phyloP scores from a whole-genome alignment of 2,329 filamentous ascomycete species.

The Podosphaera aphanis region DNA sequence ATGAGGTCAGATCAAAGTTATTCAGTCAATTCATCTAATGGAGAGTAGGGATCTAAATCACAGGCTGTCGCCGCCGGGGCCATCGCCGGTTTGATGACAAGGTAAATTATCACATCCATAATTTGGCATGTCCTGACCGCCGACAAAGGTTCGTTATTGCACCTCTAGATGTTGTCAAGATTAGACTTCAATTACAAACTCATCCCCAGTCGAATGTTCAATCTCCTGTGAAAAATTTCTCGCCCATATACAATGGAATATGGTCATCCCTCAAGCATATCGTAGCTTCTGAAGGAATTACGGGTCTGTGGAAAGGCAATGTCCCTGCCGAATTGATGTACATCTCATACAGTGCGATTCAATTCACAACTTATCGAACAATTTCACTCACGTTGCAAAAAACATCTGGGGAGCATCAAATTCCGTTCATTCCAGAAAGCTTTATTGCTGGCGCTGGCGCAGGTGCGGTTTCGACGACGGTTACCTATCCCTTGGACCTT shows the following conservation, averaged over 20 bases:
- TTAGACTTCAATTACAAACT: slow-evolving; percentile 80
- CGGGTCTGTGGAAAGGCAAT: slow-evolving; percentile 91
- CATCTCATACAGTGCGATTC: slow-evolving; percentile 66
- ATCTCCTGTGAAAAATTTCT: slow-evolving; percentile 25
- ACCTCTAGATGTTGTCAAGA: slow-evolving; percentile 93
- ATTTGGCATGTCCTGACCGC: slow-evolving; percentile 1
- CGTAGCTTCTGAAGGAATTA: slow-evolving; percentile 56
- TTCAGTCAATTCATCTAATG: slow-evolving; percentile 2
- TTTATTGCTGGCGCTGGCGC: slow-evolving; percentile 68
- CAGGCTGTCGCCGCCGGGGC: slow-evolving; percentile 45
- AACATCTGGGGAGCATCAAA: slow-evolving; percentile 16
- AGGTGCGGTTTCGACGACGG: slow-evolving; percentile 57
- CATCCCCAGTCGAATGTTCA: slow-evolving; percentile 53
- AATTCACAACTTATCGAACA: slow-evolving; percentile 74
- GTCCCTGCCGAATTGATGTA: slow-evolving; percentile 89
- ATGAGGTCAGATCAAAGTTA: slow-evolving; percentile 28
- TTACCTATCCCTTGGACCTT: slow-evolving; percentile 82
- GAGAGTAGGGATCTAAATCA: slow-evolving; percentile 33
- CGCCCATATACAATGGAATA: slow-evolving; percentile 48
- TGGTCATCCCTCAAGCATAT: slow-evolving; percentile 56
- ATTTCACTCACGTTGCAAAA: slow-evolving; percentile 38
- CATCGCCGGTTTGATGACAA: slow-evolving; percentile 65
- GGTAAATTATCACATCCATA: slow-evolving; percentile 23
- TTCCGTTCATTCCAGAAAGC: slow-evolving; percentile 45
- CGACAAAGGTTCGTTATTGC: slow-evolving; percentile 60